Percentiles rank a stretch among this genome's conserved stretches.
phyloP scores from a whole-genome alignment of 1,139 yeast genomes.

The Pichia sp. region DNA sequence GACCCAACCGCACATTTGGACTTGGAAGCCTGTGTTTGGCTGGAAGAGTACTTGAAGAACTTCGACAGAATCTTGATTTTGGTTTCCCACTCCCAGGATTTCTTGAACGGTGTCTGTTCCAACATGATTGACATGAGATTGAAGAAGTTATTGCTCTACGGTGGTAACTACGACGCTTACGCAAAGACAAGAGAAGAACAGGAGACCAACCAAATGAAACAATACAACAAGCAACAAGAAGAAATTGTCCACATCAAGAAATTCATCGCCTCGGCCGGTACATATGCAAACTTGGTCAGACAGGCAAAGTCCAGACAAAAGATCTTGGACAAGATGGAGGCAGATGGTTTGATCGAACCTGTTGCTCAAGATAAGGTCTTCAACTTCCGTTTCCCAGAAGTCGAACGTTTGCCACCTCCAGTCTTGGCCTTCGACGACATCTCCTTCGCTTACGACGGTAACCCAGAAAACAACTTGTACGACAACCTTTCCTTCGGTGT shows the following conservation, averaged over 20 bases:
- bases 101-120: slow-evolving; percentile 97
- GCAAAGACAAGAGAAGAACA: slow-evolving; percentile 89
- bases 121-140: slow-evolving; percentile 97
- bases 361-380: slow-evolving; percentile 92
- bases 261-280: slow-evolving; percentile 99
- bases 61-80: slow-evolving; percentile 90
- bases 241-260: slow-evolving; percentile 97
- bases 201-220: slow-evolving; percentile 98
- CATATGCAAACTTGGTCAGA: slow-evolving; percentile 96
- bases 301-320: slow-evolving; percentile 99
- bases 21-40: slow-evolving; percentile 99
- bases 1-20: slow-evolving; percentile 99
- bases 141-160: slow-evolving; percentile 66
- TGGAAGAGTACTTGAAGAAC: slow-evolving; percentile 94
- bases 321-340: slow-evolving; percentile 99
- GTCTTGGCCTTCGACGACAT: slow-evolving; percentile 95
- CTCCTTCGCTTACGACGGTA: slow-evolving; percentile 87
- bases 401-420: slow-evolving; percentile 98
- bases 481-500: slow-evolving; percentile 93
- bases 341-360: slow-evolving; percentile 93
- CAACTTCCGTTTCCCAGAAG: slow-evolving; percentile 90
- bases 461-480: slow-evolving; percentile 81
- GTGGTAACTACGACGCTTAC: slow-evolving; percentile 99
- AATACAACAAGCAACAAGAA: slow-evolving; percentile 94
- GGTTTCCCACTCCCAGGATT: slow-evolving; percentile 98